A percentile compares a stretch with the other conserved stretches of the same genome.
Evolutionary conservation across 2,329 filamentous ascomycete species (phyloP).

Genomic region (Alternaria consortialis): DNA sequence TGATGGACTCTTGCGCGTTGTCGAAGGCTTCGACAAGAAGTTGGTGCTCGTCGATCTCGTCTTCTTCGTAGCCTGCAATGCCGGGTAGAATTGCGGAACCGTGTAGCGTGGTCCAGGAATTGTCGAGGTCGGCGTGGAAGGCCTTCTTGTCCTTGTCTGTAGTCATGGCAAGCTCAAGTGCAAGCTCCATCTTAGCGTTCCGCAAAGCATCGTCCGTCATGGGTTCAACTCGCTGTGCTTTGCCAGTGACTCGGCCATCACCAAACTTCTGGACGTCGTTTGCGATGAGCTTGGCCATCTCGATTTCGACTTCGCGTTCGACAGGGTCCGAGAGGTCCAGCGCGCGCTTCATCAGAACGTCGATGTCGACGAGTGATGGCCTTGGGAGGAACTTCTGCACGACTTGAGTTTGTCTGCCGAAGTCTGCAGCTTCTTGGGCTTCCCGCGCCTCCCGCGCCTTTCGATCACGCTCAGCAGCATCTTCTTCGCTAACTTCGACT

Average conservation of each 20-base stretch:
- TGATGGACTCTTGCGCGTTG: conserved; percentile 75
- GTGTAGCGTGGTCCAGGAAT: conserved; percentile 62
- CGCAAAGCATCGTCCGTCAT: conserved; percentile 77
- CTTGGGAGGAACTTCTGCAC: conserved; percentile 85
- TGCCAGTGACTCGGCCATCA: conserved; percentile 70
- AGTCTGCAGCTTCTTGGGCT: conserved; percentile 73
- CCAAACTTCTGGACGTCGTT: conserved; percentile 83
- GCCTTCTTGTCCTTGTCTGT: conserved; percentile 60
- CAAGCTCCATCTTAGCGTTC: conserved; percentile 78
- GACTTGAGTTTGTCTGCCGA: conserved; percentile 87
- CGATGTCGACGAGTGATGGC: conserved; percentile 75
- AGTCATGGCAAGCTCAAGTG: conserved; percentile 69
- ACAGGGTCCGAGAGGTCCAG: conserved; percentile 68
- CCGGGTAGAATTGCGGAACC: conserved; percentile 70
- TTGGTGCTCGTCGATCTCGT: conserved; percentile 73
- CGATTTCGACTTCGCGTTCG: conserved; percentile 75
- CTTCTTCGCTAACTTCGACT: conserved; percentile 68
- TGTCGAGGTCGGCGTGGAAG: conserved; percentile 55
- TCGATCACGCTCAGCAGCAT: conserved; percentile 77
- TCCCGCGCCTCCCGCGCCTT: conserved; percentile 70
- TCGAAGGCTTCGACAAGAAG: conserved; percentile 78
- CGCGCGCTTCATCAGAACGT: conserved; percentile 71
- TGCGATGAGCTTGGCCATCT: conserved; percentile 81
- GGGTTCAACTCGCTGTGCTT: conserved; percentile 65
- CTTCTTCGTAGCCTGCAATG: conserved; percentile 79